Base-by-base conservation (phyloP, 257 asterid species). In the Parsonsia alboflavescens region DNA sequence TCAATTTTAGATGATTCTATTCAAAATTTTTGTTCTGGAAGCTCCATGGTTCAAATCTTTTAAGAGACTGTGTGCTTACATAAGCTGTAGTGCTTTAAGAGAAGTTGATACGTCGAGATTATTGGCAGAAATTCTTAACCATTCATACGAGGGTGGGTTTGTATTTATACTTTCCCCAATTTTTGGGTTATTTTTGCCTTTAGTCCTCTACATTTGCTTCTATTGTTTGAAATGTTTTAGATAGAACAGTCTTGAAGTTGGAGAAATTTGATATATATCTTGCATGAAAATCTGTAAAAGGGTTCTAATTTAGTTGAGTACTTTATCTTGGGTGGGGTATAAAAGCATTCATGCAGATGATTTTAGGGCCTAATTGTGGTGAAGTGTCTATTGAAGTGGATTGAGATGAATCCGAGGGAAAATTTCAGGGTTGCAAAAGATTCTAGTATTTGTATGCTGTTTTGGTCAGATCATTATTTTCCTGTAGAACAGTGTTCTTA, bases 11-110 rank as follows among this genome's bases (percentile, higher is more conserved):
- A 95, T 84, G 96, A 90, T 68, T 89, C 86, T 28, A 87, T 92
- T 57, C 99, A 92, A 84, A 90, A 76, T 53, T 62, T n/a, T 81
- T 57, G 88, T 92, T 42, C 59, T 90, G 90, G 93, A 88, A 77
- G 92, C 96, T 79, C 96, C 98, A 16, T 92, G 99, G 99, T 95
- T 95, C 83, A 92, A 86, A 80, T 86, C 90, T 26, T 89, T 96
- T 80, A 82, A 75, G 54, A 86, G 96, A 52, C 82, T 95, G 39
- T 95, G 99, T 76, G 99, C 99, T 78, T 95, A 95, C 71, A 88
- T 95, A 49, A 88, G 94, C 58, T 92, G 96, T 72, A 83, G 89
- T 76, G 88, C 96, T 76, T 78, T 95, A 57, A 84, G 96, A 83
- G 99, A 95, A 90, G 98, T 95, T 73, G 97, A 95, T 78, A 92